phyloP scores from a whole-genome alignment of 306 rosid species.

The Rosa lucieae region DNA sequence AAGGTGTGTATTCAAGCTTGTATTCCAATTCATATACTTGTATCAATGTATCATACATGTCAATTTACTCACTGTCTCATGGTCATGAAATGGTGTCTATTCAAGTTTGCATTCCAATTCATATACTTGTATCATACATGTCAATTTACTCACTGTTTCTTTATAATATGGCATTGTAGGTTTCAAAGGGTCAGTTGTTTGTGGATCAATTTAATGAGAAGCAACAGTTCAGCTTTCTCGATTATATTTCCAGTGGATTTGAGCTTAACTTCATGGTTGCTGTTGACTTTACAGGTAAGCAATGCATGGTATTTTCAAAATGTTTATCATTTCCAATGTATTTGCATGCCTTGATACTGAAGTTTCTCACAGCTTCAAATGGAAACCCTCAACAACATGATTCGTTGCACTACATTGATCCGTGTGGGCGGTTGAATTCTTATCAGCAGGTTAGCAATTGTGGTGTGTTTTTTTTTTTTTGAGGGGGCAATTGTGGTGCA shows the following conservation, averaged over 20 bases:
- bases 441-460: slow-evolving; percentile 64
- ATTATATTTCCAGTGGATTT: slow-evolving; percentile 80
- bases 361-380: slow-evolving; percentile 68
- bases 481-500: too few relatives aligned
- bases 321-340: not conserved
- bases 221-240: slow-evolving; percentile 72
- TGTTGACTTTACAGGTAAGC: slow-evolving; percentile 78
- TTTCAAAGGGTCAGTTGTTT: slow-evolving; percentile 70
- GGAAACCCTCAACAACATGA: slow-evolving; percentile 57
- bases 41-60: not conserved
- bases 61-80: not conserved
- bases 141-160: slow-evolving; percentile 4
- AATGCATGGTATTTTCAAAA: not conserved
- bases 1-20: slow-evolving; percentile 47
- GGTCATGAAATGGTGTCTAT: too few relatives aligned
- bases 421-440: slow-evolving; percentile 58
- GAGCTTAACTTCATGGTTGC: slow-evolving; percentile 95
- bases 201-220: slow-evolving; percentile 70
- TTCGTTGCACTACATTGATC: slow-evolving; percentile 73
- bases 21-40: not conserved
- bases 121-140: not conserved
- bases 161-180: slow-evolving; percentile 34
- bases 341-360: slow-evolving; percentile 14
- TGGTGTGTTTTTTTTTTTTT: not conserved
- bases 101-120: too few relatives aligned